A percentile compares a stretch with the other conserved stretches of the same genome.
Evolutionary conservation across 2,329 filamentous ascomycete genomes (phyloP).

Genomic region (Venturia carpophila): DNA sequence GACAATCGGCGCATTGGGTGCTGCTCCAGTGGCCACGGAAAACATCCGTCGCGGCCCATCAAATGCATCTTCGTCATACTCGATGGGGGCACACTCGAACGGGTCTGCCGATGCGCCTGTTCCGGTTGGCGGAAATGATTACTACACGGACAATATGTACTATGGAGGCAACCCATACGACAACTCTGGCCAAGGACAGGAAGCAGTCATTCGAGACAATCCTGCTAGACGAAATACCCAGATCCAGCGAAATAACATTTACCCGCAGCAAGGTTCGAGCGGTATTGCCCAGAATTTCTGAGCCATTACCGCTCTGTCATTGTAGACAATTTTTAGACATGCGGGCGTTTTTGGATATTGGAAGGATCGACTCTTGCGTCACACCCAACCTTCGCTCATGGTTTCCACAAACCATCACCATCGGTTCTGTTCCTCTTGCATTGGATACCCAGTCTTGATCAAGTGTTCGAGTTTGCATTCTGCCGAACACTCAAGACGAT

Average conservation of each 20-base stretch:
- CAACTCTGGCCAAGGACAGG: slow-evolving; percentile 39
- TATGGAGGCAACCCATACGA: slow-evolving; percentile 48
- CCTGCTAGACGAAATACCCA: slow-evolving; percentile 85
- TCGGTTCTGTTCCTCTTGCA: neutral
- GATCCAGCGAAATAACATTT: slow-evolving; percentile 84
- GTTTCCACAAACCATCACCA: neutral
- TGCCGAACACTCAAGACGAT: neutral
- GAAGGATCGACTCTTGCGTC: neutral
- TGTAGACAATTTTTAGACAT: neutral
- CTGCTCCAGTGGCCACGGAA: slow-evolving; percentile 49
- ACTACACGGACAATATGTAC: slow-evolving; percentile 50
- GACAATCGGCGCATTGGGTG: slow-evolving; percentile 72
- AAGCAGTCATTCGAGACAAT: slow-evolving; percentile 88
- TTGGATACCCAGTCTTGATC: slow-evolving; percentile 5
- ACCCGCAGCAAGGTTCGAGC: slow-evolving; percentile 79
- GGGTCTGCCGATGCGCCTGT: slow-evolving; percentile 49
- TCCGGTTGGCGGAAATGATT: slow-evolving; percentile 40
- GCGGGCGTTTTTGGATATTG: neutral
- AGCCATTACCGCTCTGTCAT: neutral
- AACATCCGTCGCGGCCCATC: slow-evolving; percentile 84
- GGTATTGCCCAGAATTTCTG: slow-evolving; percentile 97
- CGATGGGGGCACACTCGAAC: slow-evolving; percentile 67
- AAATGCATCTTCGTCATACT: slow-evolving; percentile 95
- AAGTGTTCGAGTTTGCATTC: neutral
- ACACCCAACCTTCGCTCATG: neutral